These are phyloP conservation scores for Diaporthe velutina DNA, from an alignment of 2,329 filamentous ascomycete species.

Conservation along the genomic window DNA sequence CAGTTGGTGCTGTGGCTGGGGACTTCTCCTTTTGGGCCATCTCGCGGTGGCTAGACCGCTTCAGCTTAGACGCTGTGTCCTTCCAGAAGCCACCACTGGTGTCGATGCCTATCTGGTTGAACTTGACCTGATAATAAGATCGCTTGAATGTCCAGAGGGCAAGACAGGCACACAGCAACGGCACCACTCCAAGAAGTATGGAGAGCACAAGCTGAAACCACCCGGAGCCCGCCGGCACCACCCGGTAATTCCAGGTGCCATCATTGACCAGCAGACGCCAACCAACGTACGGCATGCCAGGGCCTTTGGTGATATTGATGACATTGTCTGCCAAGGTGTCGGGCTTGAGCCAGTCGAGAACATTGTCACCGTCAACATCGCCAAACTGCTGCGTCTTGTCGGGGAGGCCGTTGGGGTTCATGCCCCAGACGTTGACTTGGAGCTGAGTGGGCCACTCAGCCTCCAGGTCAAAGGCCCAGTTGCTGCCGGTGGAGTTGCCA, in stretches of 20 bases:
- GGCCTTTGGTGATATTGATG: conserved; percentile 68
- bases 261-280: conserved; percentile 69
- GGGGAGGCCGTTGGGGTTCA: conserved; percentile 72
- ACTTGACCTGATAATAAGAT: conserved; percentile 66
- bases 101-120: conserved; percentile 68
- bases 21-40: conserved; percentile 16
- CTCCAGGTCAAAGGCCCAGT: conserved; percentile 72
- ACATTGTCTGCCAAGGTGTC: conserved; percentile 65
- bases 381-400: conserved; percentile 71
- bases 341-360: conserved; percentile 73
- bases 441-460: conserved; percentile 73
- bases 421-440: conserved; percentile 76
- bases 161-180: conserved; percentile 60
- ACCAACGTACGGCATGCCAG: conserved; percentile 65
- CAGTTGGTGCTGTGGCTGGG: conserved; percentile 46
- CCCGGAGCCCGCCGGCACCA: conserved; percentile 66
- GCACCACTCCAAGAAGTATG: conserved; percentile 65
- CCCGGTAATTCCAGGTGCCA: conserved; percentile 62
- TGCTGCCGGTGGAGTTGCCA: conserved; percentile 53
- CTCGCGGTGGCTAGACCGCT: conserved; percentile 37
- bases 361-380: conserved; percentile 70
- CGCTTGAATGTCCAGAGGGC: conserved; percentile 69
- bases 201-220: conserved; percentile 65
- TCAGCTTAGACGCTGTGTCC: conserved; percentile 29
- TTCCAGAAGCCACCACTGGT: conserved; percentile 47